A percentile compares a stretch with the other conserved stretches of the same genome.
Conservation (phyloP, 441 rosid genomes). For the Biscutella laevigata region DNA sequence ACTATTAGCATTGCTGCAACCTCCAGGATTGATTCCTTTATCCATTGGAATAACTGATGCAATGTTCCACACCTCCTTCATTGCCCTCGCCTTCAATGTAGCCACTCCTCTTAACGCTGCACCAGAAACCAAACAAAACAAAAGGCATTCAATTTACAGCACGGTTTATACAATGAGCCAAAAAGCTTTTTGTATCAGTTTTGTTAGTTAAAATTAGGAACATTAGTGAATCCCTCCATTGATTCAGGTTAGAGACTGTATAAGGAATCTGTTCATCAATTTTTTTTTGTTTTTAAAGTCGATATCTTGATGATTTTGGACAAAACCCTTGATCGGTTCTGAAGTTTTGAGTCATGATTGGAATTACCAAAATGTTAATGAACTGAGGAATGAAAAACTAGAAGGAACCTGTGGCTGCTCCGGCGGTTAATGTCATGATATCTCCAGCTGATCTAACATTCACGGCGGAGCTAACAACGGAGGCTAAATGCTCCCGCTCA, state of each 20-base stretch:
- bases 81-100: slow-evolving; percentile 63
- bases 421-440: slow-evolving; percentile 80
- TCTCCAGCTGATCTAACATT: slow-evolving; percentile 54
- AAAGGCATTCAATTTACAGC: neutral
- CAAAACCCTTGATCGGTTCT: neutral
- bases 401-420: slow-evolving; percentile 72
- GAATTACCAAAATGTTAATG: neutral
- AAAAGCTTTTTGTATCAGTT: neutral
- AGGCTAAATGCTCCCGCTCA: slow-evolving; percentile 67
- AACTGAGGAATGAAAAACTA: neutral
- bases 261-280: neutral
- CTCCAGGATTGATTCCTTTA: slow-evolving; percentile 37
- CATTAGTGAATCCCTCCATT: neutral
- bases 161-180: too few species aligned
- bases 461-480: slow-evolving; percentile 49
- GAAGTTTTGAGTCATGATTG: neutral
- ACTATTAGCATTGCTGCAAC: slow-evolving; percentile 10
- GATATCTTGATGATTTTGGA: neutral
- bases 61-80: slow-evolving; percentile 83
- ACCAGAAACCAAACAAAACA: neutral
- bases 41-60: slow-evolving; percentile 85
- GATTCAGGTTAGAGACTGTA: neutral
- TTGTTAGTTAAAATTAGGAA: neutral
- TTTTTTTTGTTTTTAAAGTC: neutral
- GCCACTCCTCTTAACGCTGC: slow-evolving; percentile 80